A percentile compares a stretch with the other conserved stretches of the same genome.
These are phyloP conservation scores for Tagetes patula DNA, from an alignment of 129 eudicot species.

Conservation along the genomic window DNA sequence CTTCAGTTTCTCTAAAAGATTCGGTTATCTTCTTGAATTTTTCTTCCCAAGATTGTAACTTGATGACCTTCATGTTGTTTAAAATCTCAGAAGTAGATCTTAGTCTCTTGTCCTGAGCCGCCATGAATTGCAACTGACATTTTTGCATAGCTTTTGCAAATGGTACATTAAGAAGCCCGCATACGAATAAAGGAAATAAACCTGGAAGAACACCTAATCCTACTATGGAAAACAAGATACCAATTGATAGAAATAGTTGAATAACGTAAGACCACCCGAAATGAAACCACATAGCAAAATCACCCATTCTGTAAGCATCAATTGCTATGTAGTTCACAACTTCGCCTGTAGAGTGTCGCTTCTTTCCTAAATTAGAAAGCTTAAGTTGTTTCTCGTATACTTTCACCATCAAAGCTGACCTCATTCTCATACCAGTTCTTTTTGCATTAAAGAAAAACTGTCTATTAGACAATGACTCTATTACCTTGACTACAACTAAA, in stretches of 20 bases:
- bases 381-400: constrained; percentile 64
- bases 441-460: constrained; percentile 67
- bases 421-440: constrained; percentile 71
- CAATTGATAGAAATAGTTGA: constrained; percentile 54
- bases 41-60: constrained; percentile 85
- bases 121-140: constrained; percentile 58
- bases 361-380: constrained; percentile 62
- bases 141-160: constrained; percentile 59
- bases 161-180: constrained; percentile 67
- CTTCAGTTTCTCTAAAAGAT: constrained; percentile 50
- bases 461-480: constrained; percentile 62
- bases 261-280: constrained; percentile 45
- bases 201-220: constrained; percentile 69
- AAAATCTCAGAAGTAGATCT: constrained; percentile 72
- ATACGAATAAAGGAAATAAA: constrained; percentile 54
- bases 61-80: constrained; percentile 77
- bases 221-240: constrained; percentile 43
- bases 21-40: constrained; percentile 48
- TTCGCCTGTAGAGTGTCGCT: constrained; percentile 70
- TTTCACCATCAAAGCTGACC: constrained; percentile 75
- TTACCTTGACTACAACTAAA: constrained; percentile 51
- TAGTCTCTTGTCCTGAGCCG: constrained; percentile 59
- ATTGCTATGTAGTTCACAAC: constrained; percentile 74
- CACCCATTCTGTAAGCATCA: constrained; percentile 87
- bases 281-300: constrained; percentile 66